These are phyloP conservation scores for Ophiostoma quercus DNA, from an alignment of 2,329 filamentous ascomycete genomes.

Conservation along the genomic window DNA sequence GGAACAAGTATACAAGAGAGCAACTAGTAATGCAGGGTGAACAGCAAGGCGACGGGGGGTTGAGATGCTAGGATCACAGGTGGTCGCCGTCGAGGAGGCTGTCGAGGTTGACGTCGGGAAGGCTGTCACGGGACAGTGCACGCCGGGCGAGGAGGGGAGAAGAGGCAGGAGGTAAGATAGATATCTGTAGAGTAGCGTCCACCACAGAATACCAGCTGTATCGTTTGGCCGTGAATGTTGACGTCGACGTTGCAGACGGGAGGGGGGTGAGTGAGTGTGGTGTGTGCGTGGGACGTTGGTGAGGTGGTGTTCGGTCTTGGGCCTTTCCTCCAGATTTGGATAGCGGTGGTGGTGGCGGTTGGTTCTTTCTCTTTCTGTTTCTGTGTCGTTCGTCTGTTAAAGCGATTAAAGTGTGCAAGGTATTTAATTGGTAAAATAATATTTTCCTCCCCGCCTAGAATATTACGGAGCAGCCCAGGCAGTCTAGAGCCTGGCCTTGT, in stretches of 20 bases:
- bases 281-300: neutral
- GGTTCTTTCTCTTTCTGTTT: constrained; percentile 7
- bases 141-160: neutral
- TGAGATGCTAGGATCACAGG: neutral
- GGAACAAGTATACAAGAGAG: neutral
- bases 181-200: neutral
- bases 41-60: neutral
- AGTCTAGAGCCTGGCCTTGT: constrained; percentile 6
- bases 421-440: constrained; percentile 14
- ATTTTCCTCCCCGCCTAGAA: constrained; percentile 12
- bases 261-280: neutral
- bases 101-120: neutral
- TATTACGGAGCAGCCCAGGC: neutral
- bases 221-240: neutral
- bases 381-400: neutral
- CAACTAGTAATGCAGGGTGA: neutral
- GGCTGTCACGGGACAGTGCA: constrained; percentile 13
- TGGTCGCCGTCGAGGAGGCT: constrained; percentile 1
- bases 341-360: constrained; percentile 17
- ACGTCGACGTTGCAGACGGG: constrained; percentile 3
- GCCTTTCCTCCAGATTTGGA: neutral
- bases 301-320: neutral
- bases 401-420: neutral
- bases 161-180: neutral
- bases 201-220: neutral